Evolutionary conservation across 495 filamentous ascomycete species (phyloP).

Genomic region (Cetradonia linearis): DNA sequence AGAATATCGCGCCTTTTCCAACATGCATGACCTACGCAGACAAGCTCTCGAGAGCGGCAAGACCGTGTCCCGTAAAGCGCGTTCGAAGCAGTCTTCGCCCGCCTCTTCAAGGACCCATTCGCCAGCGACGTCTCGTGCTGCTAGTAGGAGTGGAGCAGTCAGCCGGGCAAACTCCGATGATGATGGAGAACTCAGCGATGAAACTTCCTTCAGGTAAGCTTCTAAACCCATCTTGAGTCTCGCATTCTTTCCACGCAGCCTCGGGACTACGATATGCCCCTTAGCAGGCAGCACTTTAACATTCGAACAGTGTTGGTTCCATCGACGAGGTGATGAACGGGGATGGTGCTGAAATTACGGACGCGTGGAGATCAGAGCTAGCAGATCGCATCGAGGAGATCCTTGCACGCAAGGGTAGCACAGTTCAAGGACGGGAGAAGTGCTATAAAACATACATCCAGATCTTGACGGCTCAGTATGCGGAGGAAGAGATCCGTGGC

Average conservation of each 20-base stretch:
- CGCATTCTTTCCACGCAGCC: constrained; percentile 2
- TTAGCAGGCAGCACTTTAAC: not conserved
- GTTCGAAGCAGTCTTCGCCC: constrained; percentile 56
- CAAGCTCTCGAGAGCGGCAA: constrained; percentile 81
- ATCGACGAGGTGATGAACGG: constrained; percentile 52
- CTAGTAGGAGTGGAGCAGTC: constrained; percentile 20
- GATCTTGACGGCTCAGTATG: constrained; percentile 63
- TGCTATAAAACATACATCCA: constrained; percentile 59
- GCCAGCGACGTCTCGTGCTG: constrained; percentile 39
- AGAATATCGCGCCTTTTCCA: constrained; percentile 16
- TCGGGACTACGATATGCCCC: not conserved
- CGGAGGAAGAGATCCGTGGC: constrained; percentile 52
- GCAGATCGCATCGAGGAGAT: constrained; percentile 68
- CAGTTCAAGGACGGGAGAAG: constrained; percentile 67
- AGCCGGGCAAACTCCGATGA: constrained; percentile 65
- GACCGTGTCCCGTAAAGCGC: constrained; percentile 84
- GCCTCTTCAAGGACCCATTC: constrained; percentile 54
- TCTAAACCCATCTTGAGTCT: constrained; percentile 8
- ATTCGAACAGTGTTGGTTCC: constrained; percentile 31
- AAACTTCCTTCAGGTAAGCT: constrained; percentile 56
- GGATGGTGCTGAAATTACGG: constrained; percentile 40
- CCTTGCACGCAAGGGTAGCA: constrained; percentile 76
- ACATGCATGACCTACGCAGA: constrained; percentile 70
- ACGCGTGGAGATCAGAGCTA: constrained; percentile 57
- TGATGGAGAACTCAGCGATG: constrained; percentile 62